Conservation (phyloP, 805 yeast species). For the Ogataea wickerhamii region DNA sequence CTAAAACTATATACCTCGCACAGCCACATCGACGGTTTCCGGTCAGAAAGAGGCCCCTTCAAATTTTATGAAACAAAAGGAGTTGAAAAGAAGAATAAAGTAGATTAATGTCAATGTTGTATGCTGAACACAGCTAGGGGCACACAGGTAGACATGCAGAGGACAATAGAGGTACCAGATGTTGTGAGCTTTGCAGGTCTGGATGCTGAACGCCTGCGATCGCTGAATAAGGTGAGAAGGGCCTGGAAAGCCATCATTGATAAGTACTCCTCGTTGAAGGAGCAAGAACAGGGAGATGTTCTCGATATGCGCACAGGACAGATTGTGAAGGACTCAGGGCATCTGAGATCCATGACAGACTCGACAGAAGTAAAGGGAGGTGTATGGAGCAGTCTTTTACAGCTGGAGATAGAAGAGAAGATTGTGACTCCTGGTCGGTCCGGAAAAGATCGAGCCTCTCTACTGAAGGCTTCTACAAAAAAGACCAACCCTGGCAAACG, state of each 20-base stretch:
- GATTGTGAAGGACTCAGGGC: conserved; percentile 66
- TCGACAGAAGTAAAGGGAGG: conserved; percentile 21
- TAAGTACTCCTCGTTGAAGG: conserved; percentile 46
- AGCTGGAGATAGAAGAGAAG: conserved; percentile 25
- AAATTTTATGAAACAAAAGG: too few relatives aligned
- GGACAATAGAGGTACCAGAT: conserved; percentile 1
- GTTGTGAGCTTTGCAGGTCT: conserved; percentile 1
- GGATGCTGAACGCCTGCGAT: conserved; percentile 9
- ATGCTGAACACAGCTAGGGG: too few relatives aligned
- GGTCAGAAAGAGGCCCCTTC: too few relatives aligned
- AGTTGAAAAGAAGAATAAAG: too few relatives aligned
- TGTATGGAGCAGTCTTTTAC: conserved; percentile 39
- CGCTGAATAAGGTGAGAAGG: conserved; percentile 19
- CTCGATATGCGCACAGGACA: conserved; percentile 64
- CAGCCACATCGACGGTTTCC: too few relatives aligned
- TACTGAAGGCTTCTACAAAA: conserved; percentile 7
- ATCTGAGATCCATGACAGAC: conserved; percentile 45
- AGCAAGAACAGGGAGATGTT: conserved; percentile 55
- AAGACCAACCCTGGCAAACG: conserved; percentile 1
- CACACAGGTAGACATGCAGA: too few relatives aligned
- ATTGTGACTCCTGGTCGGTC: conserved; percentile 3
- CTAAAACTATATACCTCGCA: too few relatives aligned
- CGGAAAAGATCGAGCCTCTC: conserved; percentile 1
- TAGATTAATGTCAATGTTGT: too few relatives aligned
- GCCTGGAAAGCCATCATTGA: conserved; percentile 52